phyloP scores from a whole-genome alignment of 345 rosid genomes.

The Eucalyptus albens region DNA sequence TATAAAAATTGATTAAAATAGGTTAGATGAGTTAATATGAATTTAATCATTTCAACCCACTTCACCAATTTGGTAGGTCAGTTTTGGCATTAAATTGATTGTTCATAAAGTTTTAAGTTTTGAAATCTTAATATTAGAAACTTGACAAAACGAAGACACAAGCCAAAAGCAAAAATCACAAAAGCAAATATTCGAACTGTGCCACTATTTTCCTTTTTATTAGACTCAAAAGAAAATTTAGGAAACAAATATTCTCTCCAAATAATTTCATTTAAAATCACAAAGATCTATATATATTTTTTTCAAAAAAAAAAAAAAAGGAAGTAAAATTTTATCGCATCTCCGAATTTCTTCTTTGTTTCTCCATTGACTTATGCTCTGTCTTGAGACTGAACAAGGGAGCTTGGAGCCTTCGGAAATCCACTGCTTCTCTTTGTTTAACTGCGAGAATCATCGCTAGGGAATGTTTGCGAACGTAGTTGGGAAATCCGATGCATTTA shows the following conservation, averaged over 20 bases:
- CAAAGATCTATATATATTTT: no score
- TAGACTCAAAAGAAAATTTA: background rate
- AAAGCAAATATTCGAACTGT: background rate
- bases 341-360: background rate
- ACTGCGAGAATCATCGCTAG: background rate
- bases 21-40: background rate
- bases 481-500: background rate
- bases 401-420: background rate
- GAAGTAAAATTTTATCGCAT: background rate
- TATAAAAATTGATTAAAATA: no score
- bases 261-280: no score
- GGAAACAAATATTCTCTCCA: background rate
- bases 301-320: background rate
- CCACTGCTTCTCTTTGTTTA: background rate
- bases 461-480: background rate
- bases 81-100: background rate
- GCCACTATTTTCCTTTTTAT: background rate
- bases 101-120: background rate
- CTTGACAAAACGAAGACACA: background rate
- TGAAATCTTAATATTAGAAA: background rate
- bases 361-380: background rate
- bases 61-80: no score
- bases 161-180: background rate
- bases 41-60: fast-evolving
- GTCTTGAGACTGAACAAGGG: background rate